Base-by-base conservation (phyloP, 2,329 filamentous ascomycete genomes). In the Pseudogymnoascus sp. region DNA sequence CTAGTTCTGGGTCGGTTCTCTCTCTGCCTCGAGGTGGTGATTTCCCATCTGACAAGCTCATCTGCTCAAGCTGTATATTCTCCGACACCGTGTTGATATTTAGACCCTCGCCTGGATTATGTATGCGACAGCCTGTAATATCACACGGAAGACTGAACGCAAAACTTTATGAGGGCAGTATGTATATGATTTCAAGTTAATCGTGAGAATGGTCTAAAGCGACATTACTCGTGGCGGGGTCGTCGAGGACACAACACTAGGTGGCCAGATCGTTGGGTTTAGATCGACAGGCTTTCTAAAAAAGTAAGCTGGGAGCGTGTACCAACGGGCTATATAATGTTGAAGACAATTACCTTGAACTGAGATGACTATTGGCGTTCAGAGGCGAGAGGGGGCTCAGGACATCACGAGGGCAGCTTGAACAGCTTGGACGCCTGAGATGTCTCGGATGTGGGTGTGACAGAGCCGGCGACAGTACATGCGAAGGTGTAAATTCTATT, bases 21-120 rank as follows among this genome's bases (percentile, higher is more conserved):
- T 61, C 62, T 63, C 62, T 57, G 25, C 39, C 61, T 60, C 28
- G 65, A 65, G 63, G 41, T 14, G 63, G 21, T 13, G 54, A 36
- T 21, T 39, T 62, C n/a, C 67, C 64, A 57, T 64, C 62, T 45
- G 67, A 63, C 41, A 63, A 37, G 25, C 63, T 54, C 63, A 64
- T 64, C 67, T 36, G 51, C 62, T 37, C 62, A 16, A 54, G 60
- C 25, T 41, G 37, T 36, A 63, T 57, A 13, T 34, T 34, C 11
- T 34, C 51, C n/a, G 51, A 34, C 51, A 57, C 51, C 21, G 51
- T 57, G 48, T 21, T 10, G 51, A 34, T 57, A 57, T 57, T 11
- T 57, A n/a, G 8, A 57, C 23, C 51, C 28, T 34, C 8, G 48
- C n/a, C 16, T 34, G 10, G 16, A 14, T 19, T 57, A 31, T 57